Evolutionary conservation across 2,329 filamentous ascomycete genomes (phyloP).

Genomic region (Reticulascus tulasneorum): DNA sequence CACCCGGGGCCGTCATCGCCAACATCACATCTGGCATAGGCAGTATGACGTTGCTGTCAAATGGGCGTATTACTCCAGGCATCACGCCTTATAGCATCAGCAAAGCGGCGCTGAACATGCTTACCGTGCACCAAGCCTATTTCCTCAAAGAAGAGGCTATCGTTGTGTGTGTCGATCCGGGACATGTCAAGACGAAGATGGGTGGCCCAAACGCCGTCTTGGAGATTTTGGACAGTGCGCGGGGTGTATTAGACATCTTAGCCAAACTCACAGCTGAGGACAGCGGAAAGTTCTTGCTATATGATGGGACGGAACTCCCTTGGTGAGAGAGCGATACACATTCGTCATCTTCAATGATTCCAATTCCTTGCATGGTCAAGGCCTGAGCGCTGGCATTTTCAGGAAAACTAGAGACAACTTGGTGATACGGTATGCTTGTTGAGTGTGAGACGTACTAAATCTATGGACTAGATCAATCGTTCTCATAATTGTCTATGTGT

Average conservation of each 20-base stretch:
- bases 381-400: too few relatives aligned
- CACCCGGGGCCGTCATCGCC: constrained; percentile 24
- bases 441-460: too few relatives aligned
- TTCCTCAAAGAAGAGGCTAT: constrained; percentile 21
- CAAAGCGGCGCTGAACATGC: constrained; percentile 32
- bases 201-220: constrained; percentile 23
- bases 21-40: constrained; percentile 40
- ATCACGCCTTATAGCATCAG: constrained; percentile 30
- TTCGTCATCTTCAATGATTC: too few relatives aligned
- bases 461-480: too few relatives aligned
- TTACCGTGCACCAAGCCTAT: constrained; percentile 26
- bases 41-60: constrained; percentile 20
- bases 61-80: constrained; percentile 18
- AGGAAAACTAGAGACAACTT: too few relatives aligned
- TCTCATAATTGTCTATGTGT: too few relatives aligned
- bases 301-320: constrained; percentile 1
- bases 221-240: constrained; percentile 20
- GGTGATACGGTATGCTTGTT: too few relatives aligned
- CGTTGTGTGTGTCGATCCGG: constrained; percentile 27
- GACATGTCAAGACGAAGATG: constrained; percentile 30
- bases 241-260: constrained; percentile 1
- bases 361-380: too few relatives aligned
- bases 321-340: too few relatives aligned
- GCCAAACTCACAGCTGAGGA: not conserved
- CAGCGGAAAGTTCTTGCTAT: constrained; percentile 1